Evolutionary conservation across 2,329 filamentous ascomycete genomes (phyloP).

Genomic region (Teratosphaeria zuluensis): DNA sequence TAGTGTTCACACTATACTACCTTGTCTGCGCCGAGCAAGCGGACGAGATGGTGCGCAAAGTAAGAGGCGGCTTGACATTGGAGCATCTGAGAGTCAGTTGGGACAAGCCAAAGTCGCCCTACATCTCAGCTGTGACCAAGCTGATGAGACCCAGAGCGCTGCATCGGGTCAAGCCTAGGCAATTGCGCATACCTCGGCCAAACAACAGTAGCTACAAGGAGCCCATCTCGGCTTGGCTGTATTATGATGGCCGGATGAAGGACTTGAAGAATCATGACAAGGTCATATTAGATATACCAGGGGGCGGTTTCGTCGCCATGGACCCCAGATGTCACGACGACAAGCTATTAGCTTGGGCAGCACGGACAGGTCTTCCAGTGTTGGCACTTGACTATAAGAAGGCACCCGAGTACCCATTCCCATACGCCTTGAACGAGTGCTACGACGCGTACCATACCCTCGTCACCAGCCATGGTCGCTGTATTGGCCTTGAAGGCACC

Average conservation of each 20-base stretch:
- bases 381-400: constrained; percentile 87
- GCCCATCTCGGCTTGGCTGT: constrained; percentile 78
- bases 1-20: constrained; percentile 84
- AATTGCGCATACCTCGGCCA: constrained; percentile 76
- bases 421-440: constrained; percentile 77
- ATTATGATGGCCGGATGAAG: constrained; percentile 79
- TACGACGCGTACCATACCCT: constrained; percentile 76
- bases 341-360: constrained; percentile 85
- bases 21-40: constrained; percentile 86
- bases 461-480: constrained; percentile 60
- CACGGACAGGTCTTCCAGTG: constrained; percentile 76
- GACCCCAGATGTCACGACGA: constrained; percentile 89
- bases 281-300: constrained; percentile 80
- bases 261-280: constrained; percentile 67
- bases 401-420: constrained; percentile 75
- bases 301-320: constrained; percentile 96
- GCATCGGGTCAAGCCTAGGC: constrained; percentile 56
- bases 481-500: constrained; percentile 62
- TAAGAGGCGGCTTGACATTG: constrained; percentile 75
- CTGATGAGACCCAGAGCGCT: constrained; percentile 63
- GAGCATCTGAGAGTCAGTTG: constrained; percentile 87
- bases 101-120: constrained; percentile 90
- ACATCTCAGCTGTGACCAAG: constrained; percentile 62
- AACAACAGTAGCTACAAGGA: constrained; percentile 71
- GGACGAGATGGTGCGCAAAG: constrained; percentile 91